phyloP scores from a whole-genome alignment of 176 grass and related monocot genomes.

The Saccharum spontaneum region DNA sequence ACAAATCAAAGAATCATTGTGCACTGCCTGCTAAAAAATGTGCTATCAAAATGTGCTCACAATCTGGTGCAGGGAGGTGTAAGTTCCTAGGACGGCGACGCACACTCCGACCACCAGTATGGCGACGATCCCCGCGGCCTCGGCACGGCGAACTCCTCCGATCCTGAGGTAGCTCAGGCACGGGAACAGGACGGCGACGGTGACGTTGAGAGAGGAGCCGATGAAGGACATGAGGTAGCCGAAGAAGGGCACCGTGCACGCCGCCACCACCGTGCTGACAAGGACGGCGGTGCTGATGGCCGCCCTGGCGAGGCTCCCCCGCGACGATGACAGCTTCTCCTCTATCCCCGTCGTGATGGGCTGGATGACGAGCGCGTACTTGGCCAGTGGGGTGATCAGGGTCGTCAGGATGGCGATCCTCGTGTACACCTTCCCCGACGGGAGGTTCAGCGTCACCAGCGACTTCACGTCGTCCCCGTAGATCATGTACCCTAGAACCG shows the following conservation, averaged over 20 bases:
- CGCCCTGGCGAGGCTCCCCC: neutral
- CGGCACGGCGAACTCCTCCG: slow-evolving; percentile 11
- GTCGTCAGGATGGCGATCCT: slow-evolving; percentile 56
- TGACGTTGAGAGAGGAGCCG: slow-evolving; percentile 56
- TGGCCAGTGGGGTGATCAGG: slow-evolving; percentile 57
- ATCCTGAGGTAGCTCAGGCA: slow-evolving; percentile 64
- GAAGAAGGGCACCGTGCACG: slow-evolving; percentile 56
- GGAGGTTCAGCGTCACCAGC: slow-evolving; percentile 61
- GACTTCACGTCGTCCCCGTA: slow-evolving; percentile 51
- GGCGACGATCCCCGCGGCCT: slow-evolving; percentile 34
- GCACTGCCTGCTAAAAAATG: neutral
- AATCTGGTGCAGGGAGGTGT: slow-evolving; percentile 54
- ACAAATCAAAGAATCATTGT: neutral
- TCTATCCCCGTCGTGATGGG: slow-evolving; percentile 51
- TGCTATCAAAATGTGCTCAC: slow-evolving; percentile 32
- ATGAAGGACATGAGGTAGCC: slow-evolving; percentile 65
- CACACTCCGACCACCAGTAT: slow-evolving; percentile 47
- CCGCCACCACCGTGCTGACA: slow-evolving; percentile 49
- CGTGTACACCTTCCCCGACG: slow-evolving; percentile 48
- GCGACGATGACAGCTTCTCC: slow-evolving; percentile 20
- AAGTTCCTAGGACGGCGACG: slow-evolving; percentile 45
- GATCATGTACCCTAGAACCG: slow-evolving; percentile 55
- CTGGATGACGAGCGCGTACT: slow-evolving; percentile 54
- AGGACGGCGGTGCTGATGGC: slow-evolving; percentile 44
- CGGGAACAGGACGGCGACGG: slow-evolving; percentile 52